Base-by-base conservation (phyloP, 1,284 basidiomycete species). In the Sporisorium exsertum region DNA sequence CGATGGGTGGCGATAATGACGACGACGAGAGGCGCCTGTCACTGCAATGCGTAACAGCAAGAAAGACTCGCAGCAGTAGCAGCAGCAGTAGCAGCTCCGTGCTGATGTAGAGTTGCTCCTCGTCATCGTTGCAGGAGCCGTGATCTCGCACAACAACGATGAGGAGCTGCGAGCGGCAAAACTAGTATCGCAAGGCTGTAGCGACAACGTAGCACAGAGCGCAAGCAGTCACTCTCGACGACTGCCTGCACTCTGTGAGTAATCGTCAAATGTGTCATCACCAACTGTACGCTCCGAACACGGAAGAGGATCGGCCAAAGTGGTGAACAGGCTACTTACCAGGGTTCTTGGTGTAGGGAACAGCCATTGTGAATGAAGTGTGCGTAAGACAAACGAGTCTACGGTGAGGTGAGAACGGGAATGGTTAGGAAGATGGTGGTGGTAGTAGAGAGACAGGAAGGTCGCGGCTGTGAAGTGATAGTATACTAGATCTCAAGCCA, bases 281-380 rank as follows among this genome's bases (percentile, higher is more conserved):
- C 51, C 51, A 45, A 51, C 26, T 45, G 43, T 73, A 29, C 18
- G 49, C 49, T 20, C 24, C 15, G 12, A 32, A 50, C n/a, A 13
- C 49, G 6, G 49, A n/a, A 33, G 16, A 29, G 49, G 16, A 50
- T 9, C 22, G 42, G 35, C n/a, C 5, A 42, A 20, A 37, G 22
- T 7, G 35, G 47, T 50, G 40, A 43, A n/a, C 40, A 40, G 22
- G 13, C 15, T 59, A 80, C 76, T 42, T 68, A 74, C 76, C 75
- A 27, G 76, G 73, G 78, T 81, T 81, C 69, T 79, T 81, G 35
- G 63, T 64, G 70, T 54, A 81, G 26, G 79, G 71, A 18, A 74
- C 58, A 79, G 77, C 74, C 77, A 79, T 79, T 56, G 45, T 79
- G 67, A 70, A 55, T 50, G 32, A 40, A 18, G 27, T 13, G 10